Percentiles rank a stretch among this genome's conserved stretches.
Conservation (phyloP, 805 yeast species). For the Middelhovenomyces tepae region DNA sequence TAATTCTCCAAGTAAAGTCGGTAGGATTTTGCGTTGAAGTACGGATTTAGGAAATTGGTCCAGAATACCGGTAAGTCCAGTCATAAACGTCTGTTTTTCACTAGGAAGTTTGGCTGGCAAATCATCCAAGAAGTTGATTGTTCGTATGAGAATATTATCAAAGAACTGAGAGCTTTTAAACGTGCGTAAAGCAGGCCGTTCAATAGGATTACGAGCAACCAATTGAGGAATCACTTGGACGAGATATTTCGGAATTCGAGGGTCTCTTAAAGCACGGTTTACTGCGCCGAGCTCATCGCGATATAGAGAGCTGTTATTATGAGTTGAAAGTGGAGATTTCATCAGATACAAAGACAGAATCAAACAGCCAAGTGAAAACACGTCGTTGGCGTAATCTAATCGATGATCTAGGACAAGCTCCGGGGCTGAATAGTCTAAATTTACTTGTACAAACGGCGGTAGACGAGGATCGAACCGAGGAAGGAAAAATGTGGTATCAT, state of each 20-base stretch:
- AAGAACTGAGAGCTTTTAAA: constrained; percentile 68
- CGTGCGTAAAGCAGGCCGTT: constrained; percentile 52
- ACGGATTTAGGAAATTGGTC: constrained; percentile 50
- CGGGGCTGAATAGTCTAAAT: constrained; percentile 75
- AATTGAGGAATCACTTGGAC: constrained; percentile 43
- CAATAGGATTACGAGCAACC: constrained; percentile 47
- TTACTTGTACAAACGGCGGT: constrained; percentile 62
- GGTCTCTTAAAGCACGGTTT: constrained; percentile 32
- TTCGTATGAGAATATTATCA: constrained; percentile 73
- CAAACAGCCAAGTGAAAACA: constrained; percentile 75
- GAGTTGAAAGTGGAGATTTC: constrained; percentile 38
- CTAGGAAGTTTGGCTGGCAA: constrained; percentile 60
- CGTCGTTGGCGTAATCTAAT: constrained; percentile 62
- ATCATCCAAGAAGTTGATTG: constrained; percentile 75
- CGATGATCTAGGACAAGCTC: constrained; percentile 62
- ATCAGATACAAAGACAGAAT: constrained; percentile 57
- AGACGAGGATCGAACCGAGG: constrained; percentile 69
- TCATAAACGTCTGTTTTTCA: constrained; percentile 62
- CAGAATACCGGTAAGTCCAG: constrained; percentile 47
- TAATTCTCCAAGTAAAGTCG: constrained; percentile 49
- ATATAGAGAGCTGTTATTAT: constrained; percentile 42
- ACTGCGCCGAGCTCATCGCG: constrained; percentile 38
- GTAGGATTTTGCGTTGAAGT: constrained; percentile 63
- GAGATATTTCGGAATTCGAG: constrained; percentile 51
- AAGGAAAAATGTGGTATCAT: constrained; percentile 52